phyloP scores from a whole-genome alignment of 352 stramenopile species.

The Globisporangium solare region DNA sequence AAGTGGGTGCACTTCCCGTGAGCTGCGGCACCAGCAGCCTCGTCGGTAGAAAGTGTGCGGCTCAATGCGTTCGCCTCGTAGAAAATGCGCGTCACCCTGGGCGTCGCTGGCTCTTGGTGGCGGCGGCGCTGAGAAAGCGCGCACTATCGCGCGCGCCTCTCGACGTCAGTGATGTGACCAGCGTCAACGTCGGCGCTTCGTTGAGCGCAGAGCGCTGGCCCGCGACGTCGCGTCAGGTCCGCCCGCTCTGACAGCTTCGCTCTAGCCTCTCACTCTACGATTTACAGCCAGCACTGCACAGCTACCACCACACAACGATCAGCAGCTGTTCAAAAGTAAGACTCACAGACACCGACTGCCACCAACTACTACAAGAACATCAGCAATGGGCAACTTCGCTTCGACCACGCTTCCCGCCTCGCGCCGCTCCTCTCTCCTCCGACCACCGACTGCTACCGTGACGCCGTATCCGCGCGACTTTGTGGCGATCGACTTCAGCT shows the following conservation, averaged over 20 bases:
- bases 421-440: slow-evolving; percentile 10
- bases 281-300: slow-evolving; percentile 22
- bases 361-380: not conserved
- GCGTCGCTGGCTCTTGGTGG: not conserved
- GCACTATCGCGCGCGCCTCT: too few relatives aligned
- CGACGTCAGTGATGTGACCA: not conserved
- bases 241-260: not conserved
- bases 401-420: slow-evolving; percentile 20
- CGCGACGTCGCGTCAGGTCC: too few relatives aligned
- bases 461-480: slow-evolving; percentile 9
- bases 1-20: not conserved
- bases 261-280: slow-evolving; percentile 35
- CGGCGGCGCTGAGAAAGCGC: not conserved
- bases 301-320: not conserved
- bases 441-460: slow-evolving; percentile 1
- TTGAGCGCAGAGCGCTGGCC: too few relatives aligned
- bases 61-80: not conserved
- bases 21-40: slow-evolving; percentile 1
- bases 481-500: slow-evolving; percentile 13
- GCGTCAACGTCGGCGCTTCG: too few relatives aligned
- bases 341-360: too few relatives aligned
- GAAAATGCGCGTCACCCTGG: slow-evolving; percentile 9
- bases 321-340: slow-evolving; percentile 4
- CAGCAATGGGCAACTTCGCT: slow-evolving; percentile 43
- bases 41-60: too few relatives aligned